Evolutionary conservation across 2,329 filamentous ascomycete genomes (phyloP).

Genomic region (Epichloe uncinata): DNA sequence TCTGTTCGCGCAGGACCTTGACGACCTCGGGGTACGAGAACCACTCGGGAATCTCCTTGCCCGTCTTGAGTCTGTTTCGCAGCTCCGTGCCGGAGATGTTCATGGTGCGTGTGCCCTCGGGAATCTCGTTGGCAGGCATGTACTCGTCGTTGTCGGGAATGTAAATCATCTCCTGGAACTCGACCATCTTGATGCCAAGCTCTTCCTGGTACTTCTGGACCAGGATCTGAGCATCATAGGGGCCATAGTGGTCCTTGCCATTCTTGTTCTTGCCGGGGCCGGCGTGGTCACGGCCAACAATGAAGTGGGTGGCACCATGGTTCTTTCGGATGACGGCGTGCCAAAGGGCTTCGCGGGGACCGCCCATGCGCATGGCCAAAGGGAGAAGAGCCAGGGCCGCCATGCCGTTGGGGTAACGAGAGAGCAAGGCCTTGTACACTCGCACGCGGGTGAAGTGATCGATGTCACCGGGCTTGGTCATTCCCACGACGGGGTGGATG

Average conservation of each 20-base stretch:
- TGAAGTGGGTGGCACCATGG: conserved; percentile 97
- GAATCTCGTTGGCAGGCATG: conserved; percentile 80
- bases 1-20: conserved; percentile 87
- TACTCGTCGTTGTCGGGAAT: conserved; percentile 96
- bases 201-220: conserved; percentile 95
- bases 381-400: conserved; percentile 89
- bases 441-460: conserved; percentile 99
- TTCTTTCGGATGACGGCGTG: conserved; percentile 99
- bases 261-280: conserved; percentile 97
- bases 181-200: conserved; percentile 96
- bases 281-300: conserved; percentile 95
- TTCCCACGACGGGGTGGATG: conserved; percentile 94
- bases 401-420: conserved; percentile 98
- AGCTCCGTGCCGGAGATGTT: conserved; percentile 87
- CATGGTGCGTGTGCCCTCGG: conserved; percentile 68
- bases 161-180: conserved; percentile 99
- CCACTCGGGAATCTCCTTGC: conserved; percentile 95
- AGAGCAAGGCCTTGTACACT: conserved; percentile 93
- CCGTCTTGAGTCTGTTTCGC: conserved; percentile 77
- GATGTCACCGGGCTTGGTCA: conserved; percentile 98
- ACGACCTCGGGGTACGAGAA: conserved; percentile 99
- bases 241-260: conserved; percentile 93
- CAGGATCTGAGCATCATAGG: conserved; percentile 91
- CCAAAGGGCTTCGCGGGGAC: conserved; percentile 96
- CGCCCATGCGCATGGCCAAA: conserved; percentile 98